These are phyloP conservation scores for Lactarius pseudohatsudake DNA, from an alignment of 768 basidiomycete species.

Conservation along the genomic window DNA sequence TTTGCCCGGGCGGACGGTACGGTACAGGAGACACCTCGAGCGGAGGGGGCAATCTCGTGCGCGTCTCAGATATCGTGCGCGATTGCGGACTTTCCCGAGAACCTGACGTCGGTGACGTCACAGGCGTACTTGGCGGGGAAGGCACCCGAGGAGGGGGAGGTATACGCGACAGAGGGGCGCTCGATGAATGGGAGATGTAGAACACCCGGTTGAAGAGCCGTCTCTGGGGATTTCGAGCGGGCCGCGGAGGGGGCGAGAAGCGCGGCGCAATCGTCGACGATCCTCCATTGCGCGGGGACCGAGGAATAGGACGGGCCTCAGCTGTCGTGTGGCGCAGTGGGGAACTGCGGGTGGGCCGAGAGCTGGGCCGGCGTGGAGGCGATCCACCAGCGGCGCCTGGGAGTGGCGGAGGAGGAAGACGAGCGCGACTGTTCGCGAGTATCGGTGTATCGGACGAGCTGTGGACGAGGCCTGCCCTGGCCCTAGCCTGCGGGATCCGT, in stretches of 20 bases:
- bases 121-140: background rate
- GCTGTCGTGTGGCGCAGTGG: background rate
- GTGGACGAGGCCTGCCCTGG: background rate
- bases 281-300: background rate
- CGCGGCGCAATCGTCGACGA: background rate
- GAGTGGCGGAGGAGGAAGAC: constrained; percentile 6
- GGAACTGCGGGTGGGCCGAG: background rate
- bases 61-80: constrained; percentile 15
- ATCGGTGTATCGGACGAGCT: constrained; percentile 12
- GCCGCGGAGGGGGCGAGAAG: constrained; percentile 10
- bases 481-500: background rate
- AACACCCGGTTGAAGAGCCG: background rate
- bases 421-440: constrained; percentile 15
- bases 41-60: constrained; percentile 20
- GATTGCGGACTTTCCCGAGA: background rate
- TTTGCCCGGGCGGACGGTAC: constrained; percentile 18
- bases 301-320: background rate
- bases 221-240: background rate
- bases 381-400: background rate
- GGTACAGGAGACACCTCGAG: constrained; percentile 5
- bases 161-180: background rate
- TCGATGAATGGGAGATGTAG: background rate
- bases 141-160: background rate
- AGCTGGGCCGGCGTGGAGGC: background rate
- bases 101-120: background rate